Base-by-base conservation (phyloP, 352 stramenopile species). In the Pythium coloratum region DNA sequence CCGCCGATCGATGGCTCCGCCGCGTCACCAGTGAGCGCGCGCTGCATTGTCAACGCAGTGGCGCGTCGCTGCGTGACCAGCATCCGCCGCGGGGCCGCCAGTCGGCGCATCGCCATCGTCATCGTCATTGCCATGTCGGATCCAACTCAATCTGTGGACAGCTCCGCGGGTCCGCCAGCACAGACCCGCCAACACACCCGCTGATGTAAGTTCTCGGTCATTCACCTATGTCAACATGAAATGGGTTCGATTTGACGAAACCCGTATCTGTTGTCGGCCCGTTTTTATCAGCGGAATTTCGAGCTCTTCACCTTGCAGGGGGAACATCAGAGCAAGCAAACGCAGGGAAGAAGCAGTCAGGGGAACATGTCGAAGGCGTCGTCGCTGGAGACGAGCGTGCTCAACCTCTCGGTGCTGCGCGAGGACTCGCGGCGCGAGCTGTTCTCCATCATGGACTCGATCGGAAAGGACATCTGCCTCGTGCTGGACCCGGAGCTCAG, bases 401-500 rank as follows among this genome's bases (percentile, higher is more conserved):
- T 95, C 55, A 95, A 95, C 80, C 73, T 95, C 40, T 82, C 84
- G 56, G 87, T 95, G 58, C 78, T 96, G 66, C 88, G 87, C 57
- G 85, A 94, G 71, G 85, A 96, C 69, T 88, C 85, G 49, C 84
- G 86, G 32, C 86, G 85, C 53, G 86, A 94, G 72, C 77, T 96
- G 44, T 93, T 92, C 67, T 87, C 81, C 28, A 92, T 97, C 66
- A 71, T 95, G 56, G 86, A 94, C 71, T 84, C 73, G 4, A 88
- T 90, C 58, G 89, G 88, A 55, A 95, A 93, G 72, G 90, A 96
- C 66, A 89, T 95, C 54, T 91, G 81, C 72, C 84, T 97, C 65
- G 86, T 97, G 65, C 66, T 96, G 59, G 89, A 97, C 67, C 82
- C 85, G 36, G 82, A 90, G 34, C 73, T 97, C 14, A 92, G 80